Conservation (phyloP, 495 filamentous ascomycete species). For the Niebla homalea region DNA sequence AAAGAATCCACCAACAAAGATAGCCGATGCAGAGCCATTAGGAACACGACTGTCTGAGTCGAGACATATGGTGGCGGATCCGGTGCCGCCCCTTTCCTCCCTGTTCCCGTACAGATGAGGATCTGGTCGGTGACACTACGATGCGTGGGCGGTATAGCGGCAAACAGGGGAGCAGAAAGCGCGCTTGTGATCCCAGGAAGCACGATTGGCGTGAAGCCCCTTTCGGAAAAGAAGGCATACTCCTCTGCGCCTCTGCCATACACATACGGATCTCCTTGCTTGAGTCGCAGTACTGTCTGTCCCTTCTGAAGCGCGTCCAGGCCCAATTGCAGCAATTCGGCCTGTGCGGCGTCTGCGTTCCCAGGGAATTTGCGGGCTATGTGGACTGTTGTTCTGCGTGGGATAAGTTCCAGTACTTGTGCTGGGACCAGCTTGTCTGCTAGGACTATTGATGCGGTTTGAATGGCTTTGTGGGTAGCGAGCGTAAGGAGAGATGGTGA, state of each 20-base stretch:
- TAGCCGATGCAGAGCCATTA: constrained; percentile 90
- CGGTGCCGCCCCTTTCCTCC: constrained; percentile 75
- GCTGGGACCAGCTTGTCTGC: constrained; percentile 93
- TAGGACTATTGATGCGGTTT: constrained; percentile 70
- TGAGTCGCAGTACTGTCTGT: constrained; percentile 70
- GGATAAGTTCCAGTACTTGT: constrained; percentile 75
- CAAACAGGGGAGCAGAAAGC: constrained; percentile 76
- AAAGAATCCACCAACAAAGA: constrained; percentile 53
- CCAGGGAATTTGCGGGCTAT: constrained; percentile 97
- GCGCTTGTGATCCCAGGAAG: constrained; percentile 85
- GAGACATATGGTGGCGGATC: constrained; percentile 64
- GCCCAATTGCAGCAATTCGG: constrained; percentile 74
- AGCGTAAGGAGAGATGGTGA: constrained; percentile 82
- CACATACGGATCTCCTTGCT: constrained; percentile 93
- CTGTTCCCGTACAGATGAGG: constrained; percentile 87
- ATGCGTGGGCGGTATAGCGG: constrained; percentile 76
- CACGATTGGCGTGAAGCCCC: constrained; percentile 59
- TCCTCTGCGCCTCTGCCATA: constrained; percentile 94
- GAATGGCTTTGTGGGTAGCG: constrained; percentile 79
- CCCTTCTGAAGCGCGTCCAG: constrained; percentile 58
- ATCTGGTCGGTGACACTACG: constrained; percentile 84
- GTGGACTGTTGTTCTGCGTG: constrained; percentile 73
- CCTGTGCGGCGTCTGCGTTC: constrained; percentile 86
- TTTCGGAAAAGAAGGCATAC: constrained; percentile 63
- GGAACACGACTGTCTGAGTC: constrained; percentile 76